Percentiles rank a stretch among this genome's conserved stretches.
Conservation (phyloP, 148 eudicot genomes). For the Rheum nobile region DNA sequence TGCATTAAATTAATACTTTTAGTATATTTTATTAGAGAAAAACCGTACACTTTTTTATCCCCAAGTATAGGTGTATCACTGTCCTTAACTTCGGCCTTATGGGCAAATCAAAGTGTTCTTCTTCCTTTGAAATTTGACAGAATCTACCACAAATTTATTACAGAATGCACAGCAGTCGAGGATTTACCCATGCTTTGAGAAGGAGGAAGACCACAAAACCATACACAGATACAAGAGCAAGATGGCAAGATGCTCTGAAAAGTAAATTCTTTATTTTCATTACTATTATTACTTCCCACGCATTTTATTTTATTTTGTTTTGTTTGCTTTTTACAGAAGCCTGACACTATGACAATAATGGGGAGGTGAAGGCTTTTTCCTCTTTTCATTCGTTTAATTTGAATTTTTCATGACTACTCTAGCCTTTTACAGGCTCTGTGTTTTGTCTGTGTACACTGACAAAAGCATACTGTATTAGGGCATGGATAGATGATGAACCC, state of each 20-base stretch:
- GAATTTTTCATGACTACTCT: background rate
- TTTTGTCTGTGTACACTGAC: background rate
- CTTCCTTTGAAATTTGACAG: background rate
- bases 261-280: background rate
- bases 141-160: conserved; percentile 5
- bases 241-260: conserved; percentile 3
- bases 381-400: background rate
- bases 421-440: background rate
- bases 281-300: background rate
- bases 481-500: background rate
- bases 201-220: conserved; percentile 3
- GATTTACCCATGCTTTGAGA: conserved; percentile 7
- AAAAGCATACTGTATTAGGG: background rate
- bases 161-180: conserved; percentile 5
- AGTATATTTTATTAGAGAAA: no score
- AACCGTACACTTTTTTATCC: no score
- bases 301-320: background rate
- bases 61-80: no score
- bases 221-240: background rate
- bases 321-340: background rate
- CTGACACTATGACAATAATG: conserved; percentile 5
- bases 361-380: conserved; percentile 1
- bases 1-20: no score
- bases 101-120: background rate
- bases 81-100: background rate